Evolutionary conservation across 2,329 filamentous ascomycete species (phyloP), one percentile per base, ranked within the genome.

Genomic region (Alternaria alternata): DNA sequence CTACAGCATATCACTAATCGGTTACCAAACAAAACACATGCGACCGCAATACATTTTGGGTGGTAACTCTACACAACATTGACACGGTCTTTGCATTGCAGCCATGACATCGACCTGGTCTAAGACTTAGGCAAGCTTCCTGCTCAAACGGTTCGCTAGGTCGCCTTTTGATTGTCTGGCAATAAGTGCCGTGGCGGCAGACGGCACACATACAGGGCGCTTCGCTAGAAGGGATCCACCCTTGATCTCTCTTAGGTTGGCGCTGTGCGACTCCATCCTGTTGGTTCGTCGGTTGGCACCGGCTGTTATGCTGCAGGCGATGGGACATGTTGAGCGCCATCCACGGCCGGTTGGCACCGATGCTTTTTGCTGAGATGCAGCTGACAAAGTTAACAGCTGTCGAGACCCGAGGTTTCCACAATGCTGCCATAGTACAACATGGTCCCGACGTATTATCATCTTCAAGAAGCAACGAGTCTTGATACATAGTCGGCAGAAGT

Each of bases 241-340:
- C 61, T 54, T 57, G 62, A 60, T 49, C 49, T 53, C 59, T 48
- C 48, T 48, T 61, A 51, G 63, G 61, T 60, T 62, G 63, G 67
- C 61, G 67, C 54, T 47, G 55, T 69, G 54, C 57, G 53, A 62
- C 56, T 54, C 54, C 48, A 54, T 36, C 46, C 44, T 46, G 56
- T 51, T 62, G 65, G 59, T 53, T 68, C 66, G 68, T 69, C 70
- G 69, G 68, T 58, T 59, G 42, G 61, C 28, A 22, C 46, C 39
- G 51, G 49, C 38, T 62, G 51, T 62, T 51, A 51, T 59, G 53
- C 66, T 67, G 64, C 67, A 62, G 57, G 51, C 61, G 59, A 57
- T 59, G 61, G 54, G 62, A 62, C 61, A 54, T 61, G 51, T 64
- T 54, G 59, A 59, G 58, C 63, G 56, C 58, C 44, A 67, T 62